Evolutionary conservation across 106 monocot species (phyloP), one percentile per base, ranked within the genome.

Genomic region (Xerophyta viscosa): DNA sequence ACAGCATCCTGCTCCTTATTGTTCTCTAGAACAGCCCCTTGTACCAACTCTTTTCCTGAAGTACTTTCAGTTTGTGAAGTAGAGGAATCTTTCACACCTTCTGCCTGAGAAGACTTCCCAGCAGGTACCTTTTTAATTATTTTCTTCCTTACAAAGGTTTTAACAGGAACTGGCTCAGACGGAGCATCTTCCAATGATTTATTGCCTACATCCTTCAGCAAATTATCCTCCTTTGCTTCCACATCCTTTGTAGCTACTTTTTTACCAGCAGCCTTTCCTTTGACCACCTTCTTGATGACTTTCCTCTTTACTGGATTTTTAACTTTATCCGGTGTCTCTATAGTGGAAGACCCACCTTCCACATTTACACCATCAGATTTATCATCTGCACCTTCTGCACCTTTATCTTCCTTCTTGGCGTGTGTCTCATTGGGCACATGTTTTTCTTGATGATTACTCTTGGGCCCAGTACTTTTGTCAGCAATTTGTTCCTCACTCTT

Each of bases 281-380:
- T 83, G 25, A 81, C 61, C 14, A 76, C 68, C 68, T 77, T 83
- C 67, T 67, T 79, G 11, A 83, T 37, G 19, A 76, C 43, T 65
- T 69, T 76, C 50, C 73, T 88, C 52, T 75, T 82, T 18, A 20
- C 57, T 15, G 77, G 41, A 42, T 60, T 69, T 39, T 66, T 50
- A 24, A 58, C 54, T 7, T 60, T 58, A 20, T 20, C 17, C 2
- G 24, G 11, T 19, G 37, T n/a, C 12, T 50, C 66, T 55, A 41
- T 47, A 54, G 60, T 27, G n/a, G n/a, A n/a, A 18, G 46, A n/a
- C 10, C 52, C 51, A 72, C 45, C 65, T 1, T 37, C 2, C 6
- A 15, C 31, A 19, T 55, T 55, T 31, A 47, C 63, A 23, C 27
- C 49, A 29, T 63, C 61, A 50, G 7, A 44, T 56, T 21, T 58